A percentile compares a stretch with the other conserved stretches of the same genome.
Conservation (phyloP, 768 basidiomycete species). For the Pholiota conissans region DNA sequence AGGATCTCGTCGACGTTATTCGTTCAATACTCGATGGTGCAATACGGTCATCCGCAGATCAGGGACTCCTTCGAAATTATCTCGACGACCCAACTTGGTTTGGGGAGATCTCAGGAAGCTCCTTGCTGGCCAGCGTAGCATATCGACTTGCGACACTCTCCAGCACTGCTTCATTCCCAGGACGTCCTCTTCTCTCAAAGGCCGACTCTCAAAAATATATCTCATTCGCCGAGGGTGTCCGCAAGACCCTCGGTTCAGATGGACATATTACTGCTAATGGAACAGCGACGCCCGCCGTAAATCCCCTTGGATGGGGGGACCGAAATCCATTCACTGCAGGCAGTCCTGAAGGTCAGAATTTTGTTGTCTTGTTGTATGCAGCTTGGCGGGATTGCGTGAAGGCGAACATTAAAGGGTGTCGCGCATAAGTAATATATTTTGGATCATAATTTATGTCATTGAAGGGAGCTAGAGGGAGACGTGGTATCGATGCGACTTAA, state of each 20-base stretch:
- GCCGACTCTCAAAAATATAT: slow-evolving; percentile 15
- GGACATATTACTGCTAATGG: slow-evolving; percentile 28
- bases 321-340: slow-evolving; percentile 31
- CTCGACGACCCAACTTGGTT: slow-evolving; percentile 33
- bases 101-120: slow-evolving; percentile 38
- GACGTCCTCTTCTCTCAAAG: slow-evolving; percentile 6
- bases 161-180: not conserved
- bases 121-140: slow-evolving; percentile 33
- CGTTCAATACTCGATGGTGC: slow-evolving; percentile 38
- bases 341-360: slow-evolving; percentile 38
- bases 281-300: slow-evolving; percentile 34
- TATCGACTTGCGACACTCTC: slow-evolving; percentile 32
- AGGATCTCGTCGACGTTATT: slow-evolving; percentile 27
- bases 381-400: slow-evolving; percentile 40
- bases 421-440: not conserved
- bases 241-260: slow-evolving; percentile 24
- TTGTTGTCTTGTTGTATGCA: slow-evolving; percentile 37
- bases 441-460: too few relatives aligned
- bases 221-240: slow-evolving; percentile 26
- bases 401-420: slow-evolving; percentile 17
- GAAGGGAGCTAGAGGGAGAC: too few relatives aligned
- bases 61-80: slow-evolving; percentile 36
- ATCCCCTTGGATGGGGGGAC: slow-evolving; percentile 35
- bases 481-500: too few relatives aligned
- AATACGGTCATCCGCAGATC: slow-evolving; percentile 22